These are phyloP conservation scores for Aspergillus biplanus DNA, from an alignment of 495 filamentous ascomycete genomes.

Conservation along the genomic window DNA sequence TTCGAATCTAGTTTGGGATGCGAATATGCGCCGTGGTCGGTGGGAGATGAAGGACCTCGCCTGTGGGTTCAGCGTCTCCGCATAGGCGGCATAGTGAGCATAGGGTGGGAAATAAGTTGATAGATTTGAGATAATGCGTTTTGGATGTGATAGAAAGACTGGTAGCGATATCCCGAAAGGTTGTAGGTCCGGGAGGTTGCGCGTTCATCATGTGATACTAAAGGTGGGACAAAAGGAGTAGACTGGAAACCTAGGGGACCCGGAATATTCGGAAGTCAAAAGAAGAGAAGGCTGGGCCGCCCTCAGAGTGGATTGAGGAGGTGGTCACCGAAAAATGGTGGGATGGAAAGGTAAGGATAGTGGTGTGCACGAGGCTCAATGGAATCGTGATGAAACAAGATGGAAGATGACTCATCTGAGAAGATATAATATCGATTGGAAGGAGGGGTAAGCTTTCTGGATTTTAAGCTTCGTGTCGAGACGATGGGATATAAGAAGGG, in stretches of 20 bases:
- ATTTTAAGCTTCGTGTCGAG: slow-evolving; percentile 73
- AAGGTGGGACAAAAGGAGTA: background rate
- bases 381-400: background rate
- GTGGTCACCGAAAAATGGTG: slow-evolving; percentile 62
- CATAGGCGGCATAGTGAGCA: background rate
- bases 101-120: background rate
- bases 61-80: too few relatives aligned
- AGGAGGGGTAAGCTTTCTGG: slow-evolving; percentile 57
- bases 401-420: slow-evolving; percentile 22
- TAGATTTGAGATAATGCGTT: background rate
- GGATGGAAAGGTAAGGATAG: slow-evolving; percentile 12
- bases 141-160: background rate
- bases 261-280: background rate
- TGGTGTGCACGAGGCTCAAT: background rate
- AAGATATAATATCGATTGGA: slow-evolving; percentile 18
- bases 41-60: too few relatives aligned
- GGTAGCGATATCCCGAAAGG: background rate
- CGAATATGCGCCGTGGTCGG: too few relatives aligned
- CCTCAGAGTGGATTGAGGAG: slow-evolving; percentile 78
- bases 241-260: background rate
- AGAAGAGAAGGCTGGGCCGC: slow-evolving; percentile 62
- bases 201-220: slow-evolving; percentile 10
- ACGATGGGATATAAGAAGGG: slow-evolving; percentile 35
- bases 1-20: too few relatives aligned
- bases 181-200: background rate